Conservation (phyloP, 192 early-diverging fungal genomes). For the Funneliformis geosporum region DNA sequence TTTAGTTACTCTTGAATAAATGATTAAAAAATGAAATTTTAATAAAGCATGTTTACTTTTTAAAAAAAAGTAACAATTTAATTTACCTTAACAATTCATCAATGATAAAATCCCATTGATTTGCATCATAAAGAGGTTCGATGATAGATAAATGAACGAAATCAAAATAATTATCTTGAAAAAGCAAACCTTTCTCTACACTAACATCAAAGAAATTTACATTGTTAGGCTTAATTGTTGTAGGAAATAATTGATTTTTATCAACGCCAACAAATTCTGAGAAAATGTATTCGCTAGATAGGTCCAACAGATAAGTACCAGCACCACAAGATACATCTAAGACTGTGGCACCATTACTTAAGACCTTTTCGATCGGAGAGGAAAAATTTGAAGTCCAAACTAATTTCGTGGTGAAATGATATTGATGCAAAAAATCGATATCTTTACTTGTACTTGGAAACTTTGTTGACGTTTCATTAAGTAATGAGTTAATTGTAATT, state of each 20-base stretch:
- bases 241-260: background rate
- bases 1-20: background rate
- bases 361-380: background rate
- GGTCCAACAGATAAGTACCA: background rate
- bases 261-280: background rate
- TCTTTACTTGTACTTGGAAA: background rate
- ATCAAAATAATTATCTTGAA: background rate
- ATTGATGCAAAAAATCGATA: background rate
- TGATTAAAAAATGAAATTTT: background rate
- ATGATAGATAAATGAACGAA: background rate
- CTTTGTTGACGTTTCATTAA: background rate
- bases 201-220: background rate
- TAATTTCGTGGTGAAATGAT: background rate
- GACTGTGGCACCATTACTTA: background rate
- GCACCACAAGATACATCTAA: background rate
- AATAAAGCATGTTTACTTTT: too few relatives aligned
- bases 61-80: too few relatives aligned
- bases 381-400: background rate
- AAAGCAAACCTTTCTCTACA: background rate
- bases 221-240: background rate
- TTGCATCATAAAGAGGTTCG: background rate
- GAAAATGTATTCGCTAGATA: background rate
- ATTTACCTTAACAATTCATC: background rate
- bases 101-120: background rate
- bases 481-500: too few relatives aligned